Base-by-base conservation (phyloP, 2,329 filamentous ascomycete species). In the Ceratocystis variospora region DNA sequence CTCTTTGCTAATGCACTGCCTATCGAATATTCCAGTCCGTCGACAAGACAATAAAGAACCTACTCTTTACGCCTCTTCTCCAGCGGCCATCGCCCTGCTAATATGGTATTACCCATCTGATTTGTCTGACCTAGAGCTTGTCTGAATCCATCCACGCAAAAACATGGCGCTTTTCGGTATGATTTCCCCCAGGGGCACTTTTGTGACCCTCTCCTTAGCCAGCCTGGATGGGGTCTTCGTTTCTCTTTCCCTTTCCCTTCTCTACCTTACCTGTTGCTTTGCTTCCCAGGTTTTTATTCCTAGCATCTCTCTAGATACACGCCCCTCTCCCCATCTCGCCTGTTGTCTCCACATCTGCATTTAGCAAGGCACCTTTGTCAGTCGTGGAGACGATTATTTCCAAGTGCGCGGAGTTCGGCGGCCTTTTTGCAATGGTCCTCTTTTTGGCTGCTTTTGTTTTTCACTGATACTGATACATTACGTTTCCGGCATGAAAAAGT, bases 101-200 rank as follows among this genome's bases (percentile, higher is more conserved):
- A 25, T 53, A 25, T 10, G 25, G 22, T 53, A 53, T 22, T 25
- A 53, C 48, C 48, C 48, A 25, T 53, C 48, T 15, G 48, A 53
- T 53, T 53, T 53, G 48, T 53, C 48, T 53, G 19, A 53, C 48
- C 22, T 28, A 25, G 22, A 17, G 48, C 22, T 25, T 53, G 48
- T 53, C 48, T 53, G 48, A 28, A 22, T 53, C 15, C 19, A 15
- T 25, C 22, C 22, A 53, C 48, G 15, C 22, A 10, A 53, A 59
- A 25, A n/a, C 25, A 59, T 59, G 28, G 55, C n/a, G 33, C 55
- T 59, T 37, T 59, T 59, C 25, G 25, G 28, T 59, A 59, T 45
- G 33, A 62, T 62, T 41, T 62, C 22, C 44, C 22, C 59, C 59
- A 64, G 33, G 46, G 62, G 46, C 62, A 59, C 55, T 59, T 59